Conservation (phyloP, 495 filamentous ascomycete genomes). For the Neurospora hispaniola region DNA sequence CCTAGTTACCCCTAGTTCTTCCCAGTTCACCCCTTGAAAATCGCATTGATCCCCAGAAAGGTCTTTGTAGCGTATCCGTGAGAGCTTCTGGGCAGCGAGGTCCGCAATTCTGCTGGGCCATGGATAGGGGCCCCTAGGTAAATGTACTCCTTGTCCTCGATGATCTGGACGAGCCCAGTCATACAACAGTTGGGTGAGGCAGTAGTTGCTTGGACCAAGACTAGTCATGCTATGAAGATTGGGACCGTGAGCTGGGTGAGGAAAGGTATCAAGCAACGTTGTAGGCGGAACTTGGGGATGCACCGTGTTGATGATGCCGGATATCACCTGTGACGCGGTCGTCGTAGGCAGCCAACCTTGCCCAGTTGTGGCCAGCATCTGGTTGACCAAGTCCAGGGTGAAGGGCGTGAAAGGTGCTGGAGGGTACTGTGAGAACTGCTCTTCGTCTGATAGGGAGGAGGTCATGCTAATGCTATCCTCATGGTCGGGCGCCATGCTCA, state of each 20-base stretch:
- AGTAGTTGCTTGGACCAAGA: constrained; percentile 18
- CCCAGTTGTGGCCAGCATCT: neutral
- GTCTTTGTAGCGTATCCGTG: constrained; percentile 31
- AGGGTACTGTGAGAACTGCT: neutral
- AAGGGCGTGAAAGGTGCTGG: neutral
- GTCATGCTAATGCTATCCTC: neutral
- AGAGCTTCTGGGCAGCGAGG: constrained; percentile 4
- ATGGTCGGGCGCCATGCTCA: neutral
- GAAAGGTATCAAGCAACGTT: neutral
- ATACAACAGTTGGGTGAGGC: constrained; percentile 20
- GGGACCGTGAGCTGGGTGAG: neutral
- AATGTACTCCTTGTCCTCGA: neutral
- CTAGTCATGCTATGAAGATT: constrained; percentile 7
- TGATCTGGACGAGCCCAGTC: constrained; percentile 21
- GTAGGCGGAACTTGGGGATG: neutral
- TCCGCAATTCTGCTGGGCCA: constrained; percentile 15
- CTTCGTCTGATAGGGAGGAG: neutral
- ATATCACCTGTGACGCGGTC: neutral
- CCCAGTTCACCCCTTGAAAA: constrained; percentile 72
- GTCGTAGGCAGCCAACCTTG: neutral
- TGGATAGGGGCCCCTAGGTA: constrained; percentile 7
- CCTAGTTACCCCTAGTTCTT: constrained; percentile 49
- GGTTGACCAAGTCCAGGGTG: neutral
- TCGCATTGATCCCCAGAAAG: constrained; percentile 53
- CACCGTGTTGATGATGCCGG: neutral